These are phyloP conservation scores for Cercospora sp. DNA, from an alignment of 2,329 filamentous ascomycete genomes.

Conservation along the genomic window DNA sequence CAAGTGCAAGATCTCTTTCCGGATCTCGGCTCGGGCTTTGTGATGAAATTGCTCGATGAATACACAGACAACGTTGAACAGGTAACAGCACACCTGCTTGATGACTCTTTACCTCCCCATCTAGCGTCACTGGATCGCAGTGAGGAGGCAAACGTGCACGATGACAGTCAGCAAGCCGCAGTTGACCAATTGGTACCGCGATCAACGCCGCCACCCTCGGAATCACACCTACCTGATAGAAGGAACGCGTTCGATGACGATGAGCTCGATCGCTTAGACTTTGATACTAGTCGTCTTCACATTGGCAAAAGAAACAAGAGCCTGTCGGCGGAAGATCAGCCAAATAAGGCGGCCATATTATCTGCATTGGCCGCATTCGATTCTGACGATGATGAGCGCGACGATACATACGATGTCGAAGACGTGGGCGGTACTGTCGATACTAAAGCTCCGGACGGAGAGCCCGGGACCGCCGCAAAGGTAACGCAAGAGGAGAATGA, in stretches of 20 bases:
- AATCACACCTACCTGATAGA: constrained; percentile 53
- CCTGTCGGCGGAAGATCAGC: constrained; percentile 60
- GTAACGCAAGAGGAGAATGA: constrained; percentile 55
- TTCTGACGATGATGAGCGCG: constrained; percentile 90
- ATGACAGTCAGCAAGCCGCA: constrained; percentile 23
- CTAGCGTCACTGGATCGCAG: constrained; percentile 64
- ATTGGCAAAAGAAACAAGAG: constrained; percentile 67
- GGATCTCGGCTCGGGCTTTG: constrained; percentile 77
- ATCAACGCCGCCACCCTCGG: constrained; percentile 53
- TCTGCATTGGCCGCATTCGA: constrained; percentile 88
- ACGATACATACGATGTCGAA: constrained; percentile 91
- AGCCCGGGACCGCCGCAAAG: constrained; percentile 51
- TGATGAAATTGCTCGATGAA: constrained; percentile 75
- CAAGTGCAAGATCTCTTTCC: constrained; percentile 95
- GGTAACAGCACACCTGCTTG: constrained; percentile 77
- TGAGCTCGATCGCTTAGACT: constrained; percentile 69
- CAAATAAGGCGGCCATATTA: constrained; percentile 81
- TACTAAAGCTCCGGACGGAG: constrained; percentile 52
- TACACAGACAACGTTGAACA: constrained; percentile 76
- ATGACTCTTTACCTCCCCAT: constrained; percentile 70
- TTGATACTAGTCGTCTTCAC: constrained; percentile 68
- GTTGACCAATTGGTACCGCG: constrained; percentile 55
- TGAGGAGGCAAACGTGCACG: constrained; percentile 58
- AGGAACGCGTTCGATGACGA: constrained; percentile 80
- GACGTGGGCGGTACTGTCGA: constrained; percentile 92